Evolutionary conservation across 805 yeast species (phyloP), one percentile per base, ranked within the genome.

Genomic region (Pichia thaimueangensis): DNA sequence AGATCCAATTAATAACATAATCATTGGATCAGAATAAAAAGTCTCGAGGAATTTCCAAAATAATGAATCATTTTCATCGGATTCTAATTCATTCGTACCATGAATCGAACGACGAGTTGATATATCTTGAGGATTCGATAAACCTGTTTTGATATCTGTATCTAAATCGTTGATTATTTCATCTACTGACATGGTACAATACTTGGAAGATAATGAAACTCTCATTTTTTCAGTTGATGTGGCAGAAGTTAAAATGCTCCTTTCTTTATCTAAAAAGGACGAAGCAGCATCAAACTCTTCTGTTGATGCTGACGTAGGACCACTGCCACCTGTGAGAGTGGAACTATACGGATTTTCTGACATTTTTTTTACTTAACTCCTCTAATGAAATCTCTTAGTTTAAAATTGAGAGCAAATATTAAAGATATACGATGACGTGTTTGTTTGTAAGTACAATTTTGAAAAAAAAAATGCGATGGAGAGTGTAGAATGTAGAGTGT

Each of bases 1-100:
- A 0, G 97, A 87, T 0, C 93, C 97, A 31, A 89, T 85, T 54
- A 93, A 71, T 45, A 93, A 68, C 52, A 93, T 68, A 51, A 93
- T 91, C 65, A 93, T 71, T 20, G 96, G 97, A 64, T 93, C 96
- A 53, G 85, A 89, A 55, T 86, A 80, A 57, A 93, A 93, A 42
- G 82, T 86, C 46, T 81, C 70, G 9, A 87, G 39, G 54, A 93
- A 93, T 60, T 86, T 84, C 65, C 73, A 62, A n/a, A 76, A 45
- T 34, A 91, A 56, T 48, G 71, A 76, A 52, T 89, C 96, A 19
- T 82, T 86, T 41, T 86, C 96, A 16, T 86, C 95, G 4, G 69
- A 67, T 7, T 68, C 66, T 37, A 94, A 71, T 54, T 86, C 97
- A 61, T 93, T 93, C 30, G 73, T 50, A 2, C 99, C 99, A 57